phyloP scores from a whole-genome alignment of 495 filamentous ascomycete genomes.

The Neurospora tetraspora region DNA sequence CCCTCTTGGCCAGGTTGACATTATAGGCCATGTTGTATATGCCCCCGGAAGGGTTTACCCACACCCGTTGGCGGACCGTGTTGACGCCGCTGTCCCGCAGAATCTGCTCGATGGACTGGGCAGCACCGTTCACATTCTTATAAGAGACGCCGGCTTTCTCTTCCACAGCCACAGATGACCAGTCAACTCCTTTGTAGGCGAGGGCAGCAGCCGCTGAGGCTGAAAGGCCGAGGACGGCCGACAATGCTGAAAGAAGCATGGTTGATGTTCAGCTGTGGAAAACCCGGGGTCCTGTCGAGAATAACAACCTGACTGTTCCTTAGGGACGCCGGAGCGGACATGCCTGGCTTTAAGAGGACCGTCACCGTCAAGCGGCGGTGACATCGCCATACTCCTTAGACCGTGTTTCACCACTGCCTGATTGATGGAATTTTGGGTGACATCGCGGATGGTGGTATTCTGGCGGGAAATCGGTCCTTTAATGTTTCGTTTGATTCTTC shows the following conservation, averaged over 20 bases:
- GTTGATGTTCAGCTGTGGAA: not conserved
- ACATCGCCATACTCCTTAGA: not conserved
- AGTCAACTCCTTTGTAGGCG: conserved; percentile 59
- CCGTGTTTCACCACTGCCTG: not conserved
- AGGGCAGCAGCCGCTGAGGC: conserved; percentile 33
- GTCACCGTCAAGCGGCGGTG: not conserved
- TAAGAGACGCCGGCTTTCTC: conserved; percentile 52
- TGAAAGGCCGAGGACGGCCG: conserved; percentile 10
- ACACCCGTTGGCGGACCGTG: conserved; percentile 61
- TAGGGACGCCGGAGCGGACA: not conserved
- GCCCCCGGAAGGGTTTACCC: conserved; percentile 59
- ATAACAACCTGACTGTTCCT: not conserved
- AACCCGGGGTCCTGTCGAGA: not conserved
- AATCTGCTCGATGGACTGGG: conserved; percentile 51
- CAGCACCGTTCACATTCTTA: conserved; percentile 43
- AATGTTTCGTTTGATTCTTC: not conserved
- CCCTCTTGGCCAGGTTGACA: conserved; percentile 52
- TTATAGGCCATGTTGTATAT: conserved; percentile 63
- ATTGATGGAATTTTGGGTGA: conserved; percentile 16
- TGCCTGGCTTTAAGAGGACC: not conserved
- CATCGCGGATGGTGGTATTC: not conserved
- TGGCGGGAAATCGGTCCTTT: not conserved
- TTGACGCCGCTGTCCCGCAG: conserved; percentile 55
- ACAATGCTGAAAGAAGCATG: conserved; percentile 11
- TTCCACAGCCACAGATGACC: conserved; percentile 58